A percentile compares a stretch with the other conserved stretches of the same genome.
Conservation (phyloP, 371 early-diverging fungal species). For the Mucor velutinosus region DNA sequence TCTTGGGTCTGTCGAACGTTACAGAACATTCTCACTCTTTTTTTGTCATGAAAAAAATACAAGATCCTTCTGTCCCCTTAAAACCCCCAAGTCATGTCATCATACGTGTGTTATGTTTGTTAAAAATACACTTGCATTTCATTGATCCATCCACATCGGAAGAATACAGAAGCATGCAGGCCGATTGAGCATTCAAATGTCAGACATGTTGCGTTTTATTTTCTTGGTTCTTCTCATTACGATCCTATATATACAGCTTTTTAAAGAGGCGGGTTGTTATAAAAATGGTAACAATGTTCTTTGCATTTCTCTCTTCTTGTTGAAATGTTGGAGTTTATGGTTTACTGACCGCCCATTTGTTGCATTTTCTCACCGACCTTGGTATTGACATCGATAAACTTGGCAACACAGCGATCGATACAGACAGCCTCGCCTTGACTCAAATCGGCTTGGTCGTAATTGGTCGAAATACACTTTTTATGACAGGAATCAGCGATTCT, state of each 20-base stretch:
- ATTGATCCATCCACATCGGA: neutral
- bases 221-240: neutral
- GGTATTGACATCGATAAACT: slow-evolving; percentile 80
- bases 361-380: slow-evolving; percentile 75
- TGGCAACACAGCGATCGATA: slow-evolving; percentile 87
- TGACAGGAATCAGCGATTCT: slow-evolving; percentile 85
- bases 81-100: neutral
- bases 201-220: neutral
- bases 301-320: neutral
- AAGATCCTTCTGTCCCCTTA: neutral
- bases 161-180: neutral
- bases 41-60: neutral
- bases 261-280: neutral
- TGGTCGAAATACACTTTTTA: slow-evolving; percentile 75
- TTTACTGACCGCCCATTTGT: slow-evolving; percentile 41
- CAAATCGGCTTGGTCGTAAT: slow-evolving; percentile 78
- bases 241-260: neutral
- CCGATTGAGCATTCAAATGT: no score
- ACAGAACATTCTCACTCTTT: slow-evolving; percentile 9
- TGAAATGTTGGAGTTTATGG: neutral
- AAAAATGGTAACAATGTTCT: neutral
- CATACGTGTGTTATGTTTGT: neutral
- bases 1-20: slow-evolving; percentile 3
- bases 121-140: neutral
- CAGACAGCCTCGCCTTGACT: slow-evolving; percentile 94